phyloP scores from a whole-genome alignment of 2,329 filamentous ascomycete genomes.

The Coniosporium tulheliwenetii region DNA sequence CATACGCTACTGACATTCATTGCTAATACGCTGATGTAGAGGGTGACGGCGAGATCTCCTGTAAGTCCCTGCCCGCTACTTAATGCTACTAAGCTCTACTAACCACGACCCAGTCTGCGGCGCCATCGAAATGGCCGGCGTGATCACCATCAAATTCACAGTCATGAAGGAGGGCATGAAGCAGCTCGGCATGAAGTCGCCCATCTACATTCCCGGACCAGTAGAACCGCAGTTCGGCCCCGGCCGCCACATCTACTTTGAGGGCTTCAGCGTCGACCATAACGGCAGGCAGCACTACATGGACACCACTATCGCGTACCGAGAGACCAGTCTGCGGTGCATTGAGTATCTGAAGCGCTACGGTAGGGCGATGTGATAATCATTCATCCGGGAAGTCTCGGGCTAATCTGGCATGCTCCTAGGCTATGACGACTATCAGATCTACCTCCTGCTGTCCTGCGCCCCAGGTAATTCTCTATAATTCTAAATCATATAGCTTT shows the following conservation, averaged over 20 bases:
- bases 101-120: conserved; percentile 18
- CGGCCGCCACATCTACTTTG: conserved; percentile 67
- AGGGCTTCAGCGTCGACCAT: conserved; percentile 83
- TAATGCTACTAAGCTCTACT: too few relatives aligned
- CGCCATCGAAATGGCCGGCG: conserved; percentile 86
- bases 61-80: too few relatives aligned
- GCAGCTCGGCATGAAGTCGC: conserved; percentile 61
- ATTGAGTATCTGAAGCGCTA: conserved; percentile 70
- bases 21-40: conserved; percentile 26
- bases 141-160: conserved; percentile 80
- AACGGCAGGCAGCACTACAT: conserved; percentile 79
- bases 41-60: conserved; percentile 83
- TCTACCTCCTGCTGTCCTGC: conserved; percentile 72
- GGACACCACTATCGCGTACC: conserved; percentile 73
- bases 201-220: conserved; percentile 73
- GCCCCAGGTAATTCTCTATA: too few relatives aligned
- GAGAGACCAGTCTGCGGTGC: conserved; percentile 61
- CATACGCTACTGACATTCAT: neutral
- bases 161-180: conserved; percentile 70
- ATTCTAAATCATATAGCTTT: too few relatives aligned
- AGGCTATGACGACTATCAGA: conserved; percentile 56
- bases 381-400: neutral
- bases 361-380: conserved; percentile 25
- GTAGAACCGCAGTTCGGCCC: conserved; percentile 82
- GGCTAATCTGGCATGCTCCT: neutral